Evolutionary conservation across 2,329 filamentous ascomycete genomes (phyloP), one percentile per base, ranked within the genome.

Genomic region (Pestalotiopsis sp.): DNA sequence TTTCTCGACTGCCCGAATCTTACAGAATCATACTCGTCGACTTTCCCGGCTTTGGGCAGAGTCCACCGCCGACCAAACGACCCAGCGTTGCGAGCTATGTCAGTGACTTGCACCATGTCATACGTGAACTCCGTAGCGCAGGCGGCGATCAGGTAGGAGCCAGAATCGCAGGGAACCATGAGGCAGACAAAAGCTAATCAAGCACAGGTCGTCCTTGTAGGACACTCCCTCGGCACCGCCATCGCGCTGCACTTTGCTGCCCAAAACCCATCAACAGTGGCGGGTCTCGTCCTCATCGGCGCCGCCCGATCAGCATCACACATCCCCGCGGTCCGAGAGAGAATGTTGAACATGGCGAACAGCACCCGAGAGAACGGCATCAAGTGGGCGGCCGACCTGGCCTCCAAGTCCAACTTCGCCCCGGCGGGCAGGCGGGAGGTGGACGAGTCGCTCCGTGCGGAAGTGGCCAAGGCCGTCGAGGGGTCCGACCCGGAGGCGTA

Each of bases 191-290:
- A 36, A 9, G 31, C 13, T 38, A 38, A 39, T 25, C 2, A 12
- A 6, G 4, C 20, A 20, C 41, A 66, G 64, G 38, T 67, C 39
- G 66, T 79, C 66, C 70, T 80, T 63, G 70, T 81, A 63, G 79
- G 79, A 20, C 79, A 81, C 71, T 80, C 78, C 17, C 74, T 81
- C 62, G 79, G 79, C 17, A 76, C 72, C 64, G 77, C 80, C 39
- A 72, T 81, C 68, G 74, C 75, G n/a, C 73, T 81, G 64, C 78
- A 81, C 39, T 79, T 78, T 68, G 77, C 77, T n/a, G 73, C 77
- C n/a, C 55, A 68, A 39, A 64, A 77, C 68, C 73, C 77, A 38
- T 67, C 70, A 13, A 64, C 69, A 17, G 71, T 76, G 36, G 75
- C 72, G 13, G 72, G 75, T n/a, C 74, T 80, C 58, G 70, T 75